Evolutionary conservation across 805 yeast genomes (phyloP).

Genomic region (Candida boleticola): DNA sequence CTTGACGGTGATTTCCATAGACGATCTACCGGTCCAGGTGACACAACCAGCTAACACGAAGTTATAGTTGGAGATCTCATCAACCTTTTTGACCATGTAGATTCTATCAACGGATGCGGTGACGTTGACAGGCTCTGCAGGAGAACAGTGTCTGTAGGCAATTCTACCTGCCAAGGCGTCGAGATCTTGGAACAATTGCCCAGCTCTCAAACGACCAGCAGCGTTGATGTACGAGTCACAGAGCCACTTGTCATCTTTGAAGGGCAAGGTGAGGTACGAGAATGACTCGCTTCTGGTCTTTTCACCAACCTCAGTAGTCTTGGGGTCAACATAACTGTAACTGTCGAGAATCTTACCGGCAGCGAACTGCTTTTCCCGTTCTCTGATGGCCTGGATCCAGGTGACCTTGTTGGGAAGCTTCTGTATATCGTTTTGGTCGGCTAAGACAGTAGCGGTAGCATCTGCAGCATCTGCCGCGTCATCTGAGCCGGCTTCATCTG

Average conservation of each 20-base stretch:
- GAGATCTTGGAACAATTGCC: slow-evolving; percentile 90
- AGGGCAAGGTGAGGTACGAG: slow-evolving; percentile 67
- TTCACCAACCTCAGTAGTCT: slow-evolving; percentile 66
- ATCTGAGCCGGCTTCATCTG: slow-evolving; percentile 39
- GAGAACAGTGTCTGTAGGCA: slow-evolving; percentile 89
- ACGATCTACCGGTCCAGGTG: slow-evolving; percentile 91
- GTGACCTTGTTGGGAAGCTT: slow-evolving; percentile 53
- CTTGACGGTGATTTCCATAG: slow-evolving; percentile 91
- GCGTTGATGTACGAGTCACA: slow-evolving; percentile 89
- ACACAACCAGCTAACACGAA: slow-evolving; percentile 87
- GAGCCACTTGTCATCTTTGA: slow-evolving; percentile 77
- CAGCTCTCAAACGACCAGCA: slow-evolving; percentile 87
- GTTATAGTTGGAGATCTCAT: slow-evolving; percentile 70
- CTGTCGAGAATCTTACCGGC: slow-evolving; percentile 75
- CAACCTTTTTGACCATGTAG: slow-evolving; percentile 80
- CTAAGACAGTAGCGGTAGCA: slow-evolving; percentile 67
- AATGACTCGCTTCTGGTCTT: slow-evolving; percentile 78
- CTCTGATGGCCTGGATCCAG: slow-evolving; percentile 83
- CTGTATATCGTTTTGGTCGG: slow-evolving; percentile 57
- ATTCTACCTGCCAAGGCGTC: slow-evolving; percentile 94
- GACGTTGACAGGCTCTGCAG: slow-evolving; percentile 93
- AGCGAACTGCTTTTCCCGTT: slow-evolving; percentile 63
- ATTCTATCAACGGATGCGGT: slow-evolving; percentile 94
- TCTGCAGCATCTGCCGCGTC: slow-evolving; percentile 66
- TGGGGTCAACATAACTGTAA: slow-evolving; percentile 68